Percentiles rank a stretch among this genome's conserved stretches.
Evolutionary conservation across 1,139 yeast species (phyloP).

Genomic region (Arxiozyma heterogenica): DNA sequence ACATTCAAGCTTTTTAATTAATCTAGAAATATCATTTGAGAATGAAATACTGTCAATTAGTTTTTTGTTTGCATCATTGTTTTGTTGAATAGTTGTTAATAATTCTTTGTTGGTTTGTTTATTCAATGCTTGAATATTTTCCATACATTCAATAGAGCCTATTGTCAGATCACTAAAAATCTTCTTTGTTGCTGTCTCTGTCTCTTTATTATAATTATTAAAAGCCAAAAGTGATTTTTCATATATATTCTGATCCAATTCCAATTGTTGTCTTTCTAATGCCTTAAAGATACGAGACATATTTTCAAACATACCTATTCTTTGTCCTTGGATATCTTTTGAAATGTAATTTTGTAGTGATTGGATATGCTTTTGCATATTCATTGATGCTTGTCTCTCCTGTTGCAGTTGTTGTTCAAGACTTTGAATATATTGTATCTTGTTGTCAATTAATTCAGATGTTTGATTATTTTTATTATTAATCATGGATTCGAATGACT

Average conservation of each 20-base stretch:
- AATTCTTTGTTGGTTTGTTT: background rate
- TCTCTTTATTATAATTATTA: background rate
- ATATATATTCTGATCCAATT: conserved; percentile 4
- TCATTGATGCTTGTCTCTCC: conserved; percentile 6
- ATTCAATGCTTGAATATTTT: background rate
- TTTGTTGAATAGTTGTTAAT: background rate
- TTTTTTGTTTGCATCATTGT: background rate
- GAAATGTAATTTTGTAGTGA: conserved; percentile 8
- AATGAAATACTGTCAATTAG: background rate
- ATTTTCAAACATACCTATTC: conserved; percentile 1
- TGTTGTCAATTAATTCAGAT: background rate
- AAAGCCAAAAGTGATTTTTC: conserved; percentile 4
- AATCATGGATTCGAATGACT: background rate
- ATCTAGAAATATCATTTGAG: background rate
- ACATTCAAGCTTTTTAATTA: background rate
- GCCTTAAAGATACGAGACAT: conserved; percentile 1
- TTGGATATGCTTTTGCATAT: conserved; percentile 4
- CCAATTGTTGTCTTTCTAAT: conserved; percentile 5
- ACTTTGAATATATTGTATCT: conserved; percentile 10
- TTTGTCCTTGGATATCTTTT: conserved; percentile 4
- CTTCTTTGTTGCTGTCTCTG: background rate
- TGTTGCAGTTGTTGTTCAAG: conserved; percentile 12
- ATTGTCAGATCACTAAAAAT: conserved; percentile 2
- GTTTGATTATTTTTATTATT: background rate
- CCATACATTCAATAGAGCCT: conserved; percentile 2